Evolutionary conservation across 306 rosid genomes (phyloP), one percentile per base, ranked within the genome.

Genomic region (Cicer chorassanicum): DNA sequence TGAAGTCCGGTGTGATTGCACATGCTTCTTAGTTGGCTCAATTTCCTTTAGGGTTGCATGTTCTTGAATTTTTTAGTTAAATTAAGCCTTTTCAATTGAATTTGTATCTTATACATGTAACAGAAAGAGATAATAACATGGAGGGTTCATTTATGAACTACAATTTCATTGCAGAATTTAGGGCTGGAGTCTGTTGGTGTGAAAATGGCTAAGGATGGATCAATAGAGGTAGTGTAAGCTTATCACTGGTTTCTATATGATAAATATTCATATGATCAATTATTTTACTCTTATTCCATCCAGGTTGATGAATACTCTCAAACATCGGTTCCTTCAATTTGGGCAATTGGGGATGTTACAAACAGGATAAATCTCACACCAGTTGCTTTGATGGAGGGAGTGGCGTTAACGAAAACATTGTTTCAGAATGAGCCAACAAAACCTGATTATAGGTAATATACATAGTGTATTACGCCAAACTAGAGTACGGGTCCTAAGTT

Each of bases 261-360:
- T 29, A 74, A n/a, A 15, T 70, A 69, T 63, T 48, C 18, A 7
- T 59, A 9, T 64, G 40, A 14, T 48, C 14, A 36, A 15, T 19
- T 34, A 7, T 7, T 40, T 72, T 43, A n/a, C 10, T 46, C 9
- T 16, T 82, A 12, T 49, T 40, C 54, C 18, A 53, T 9, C 60
- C 84, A 95, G 99, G 99, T 95, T 42, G 89, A 92, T 89, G 98
- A 90, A 72, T 95, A 89, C 88, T 95, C 99, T 66, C 84, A 81
- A 51, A 89, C 99, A 70, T 84, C 96, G 6, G 96, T 95, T 82
- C 91, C 98, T 83, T 95, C 99, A 50, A 87, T 95, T 66, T 95
- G 96, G 97, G 99, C 99, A 4, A 87, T 95, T 60, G 99, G 99
- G 81, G 99, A 95, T 86, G 99, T 84, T 77, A 95, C 99, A 36